phyloP scores from a whole-genome alignment of 2,329 filamentous ascomycete genomes.

The Colletotrichum theobromicola region DNA sequence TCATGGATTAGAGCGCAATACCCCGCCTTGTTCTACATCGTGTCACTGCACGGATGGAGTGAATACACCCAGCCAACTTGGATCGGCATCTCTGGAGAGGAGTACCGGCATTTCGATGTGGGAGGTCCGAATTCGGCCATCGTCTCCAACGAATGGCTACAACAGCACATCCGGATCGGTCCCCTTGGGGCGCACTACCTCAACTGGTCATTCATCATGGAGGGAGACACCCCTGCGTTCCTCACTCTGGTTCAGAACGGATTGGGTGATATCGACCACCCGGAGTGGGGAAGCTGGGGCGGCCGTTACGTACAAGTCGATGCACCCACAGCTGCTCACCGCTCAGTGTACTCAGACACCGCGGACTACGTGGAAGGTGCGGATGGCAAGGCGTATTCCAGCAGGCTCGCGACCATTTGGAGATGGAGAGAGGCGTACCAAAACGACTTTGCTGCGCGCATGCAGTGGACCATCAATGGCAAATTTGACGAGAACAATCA shows the following conservation, averaged over 20 bases:
- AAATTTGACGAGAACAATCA: constrained; percentile 43
- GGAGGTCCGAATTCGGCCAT: constrained; percentile 29
- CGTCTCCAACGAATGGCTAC: constrained; percentile 55
- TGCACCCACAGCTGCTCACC: constrained; percentile 8
- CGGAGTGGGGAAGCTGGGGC: constrained; percentile 54
- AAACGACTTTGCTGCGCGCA: constrained; percentile 44
- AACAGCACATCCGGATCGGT: constrained; percentile 55
- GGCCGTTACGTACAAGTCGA: constrained; percentile 41
- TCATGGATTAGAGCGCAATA: constrained; percentile 59
- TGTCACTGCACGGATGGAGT: constrained; percentile 59
- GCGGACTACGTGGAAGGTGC: constrained; percentile 30
- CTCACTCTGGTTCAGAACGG: constrained; percentile 55
- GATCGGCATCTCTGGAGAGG: constrained; percentile 52
- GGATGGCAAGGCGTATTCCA: constrained; percentile 29
- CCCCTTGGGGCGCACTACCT: constrained; percentile 49
- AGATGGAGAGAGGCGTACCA: constrained; percentile 44
- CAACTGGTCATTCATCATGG: constrained; percentile 53
- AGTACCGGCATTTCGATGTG: background rate
- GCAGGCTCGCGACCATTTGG: constrained; percentile 42
- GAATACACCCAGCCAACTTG: constrained; percentile 59
- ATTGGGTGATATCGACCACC: constrained; percentile 47
- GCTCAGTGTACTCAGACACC: constrained; percentile 27
- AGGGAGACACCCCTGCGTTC: constrained; percentile 56
- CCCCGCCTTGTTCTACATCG: constrained; percentile 60
- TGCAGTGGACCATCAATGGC: constrained; percentile 38